Percentiles rank a stretch among this genome's conserved stretches.
phyloP scores from a whole-genome alignment of 441 rosid species.

The Melastoma candidum region DNA sequence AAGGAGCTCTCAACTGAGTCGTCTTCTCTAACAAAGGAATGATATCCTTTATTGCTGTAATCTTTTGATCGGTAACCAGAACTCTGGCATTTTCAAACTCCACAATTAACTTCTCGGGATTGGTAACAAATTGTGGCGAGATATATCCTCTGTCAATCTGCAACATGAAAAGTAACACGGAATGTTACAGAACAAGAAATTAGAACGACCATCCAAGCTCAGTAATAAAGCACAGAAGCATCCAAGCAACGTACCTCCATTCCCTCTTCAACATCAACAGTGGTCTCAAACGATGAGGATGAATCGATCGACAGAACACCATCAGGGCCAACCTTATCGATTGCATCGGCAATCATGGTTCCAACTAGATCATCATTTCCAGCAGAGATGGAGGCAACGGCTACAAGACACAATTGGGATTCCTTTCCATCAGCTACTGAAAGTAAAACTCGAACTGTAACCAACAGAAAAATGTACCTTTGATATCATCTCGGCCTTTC shows the following conservation, averaged over 20 bases:
- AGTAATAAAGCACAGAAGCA: constrained; percentile 1
- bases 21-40: constrained; percentile 87
- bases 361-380: constrained; percentile 95
- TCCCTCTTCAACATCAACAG: constrained; percentile 95
- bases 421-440: background rate
- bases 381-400: constrained; percentile 87
- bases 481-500: constrained; percentile 79
- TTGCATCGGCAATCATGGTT: constrained; percentile 92
- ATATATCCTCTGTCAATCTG: constrained; percentile 95
- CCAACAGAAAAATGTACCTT: constrained; percentile 32
- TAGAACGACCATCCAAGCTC: background rate
- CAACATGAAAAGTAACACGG: constrained; percentile 5
- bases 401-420: constrained; percentile 23
- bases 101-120: constrained; percentile 73
- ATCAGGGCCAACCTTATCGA: constrained; percentile 97
- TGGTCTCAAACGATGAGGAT: constrained; percentile 92
- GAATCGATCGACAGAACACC: constrained; percentile 98
- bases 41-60: constrained; percentile 80
- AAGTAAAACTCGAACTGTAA: background rate
- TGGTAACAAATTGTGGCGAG: constrained; percentile 95
- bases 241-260: constrained; percentile 52
- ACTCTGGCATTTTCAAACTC: constrained; percentile 96
- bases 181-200: background rate
- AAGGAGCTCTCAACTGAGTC: constrained; percentile 80
- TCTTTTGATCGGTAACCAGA: constrained; percentile 83